Conservation (phyloP, 768 basidiomycete species). For the Tulasnella sp. region DNA sequence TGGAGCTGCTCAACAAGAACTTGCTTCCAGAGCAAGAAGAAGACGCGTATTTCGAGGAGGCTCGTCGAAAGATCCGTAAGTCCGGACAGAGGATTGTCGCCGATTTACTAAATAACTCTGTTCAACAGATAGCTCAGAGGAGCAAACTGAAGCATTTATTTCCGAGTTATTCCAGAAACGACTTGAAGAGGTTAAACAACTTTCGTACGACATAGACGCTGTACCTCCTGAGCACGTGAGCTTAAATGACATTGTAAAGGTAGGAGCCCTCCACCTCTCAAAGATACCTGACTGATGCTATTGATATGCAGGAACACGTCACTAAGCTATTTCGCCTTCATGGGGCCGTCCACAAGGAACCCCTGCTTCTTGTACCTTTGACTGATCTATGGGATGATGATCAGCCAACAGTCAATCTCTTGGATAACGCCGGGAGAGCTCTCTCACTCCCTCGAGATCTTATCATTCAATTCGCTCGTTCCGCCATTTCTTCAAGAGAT, state of each 20-base stretch:
- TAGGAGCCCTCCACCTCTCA: neutral
- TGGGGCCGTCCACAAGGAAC: slow-evolving; percentile 79
- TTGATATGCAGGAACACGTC: slow-evolving; percentile 64
- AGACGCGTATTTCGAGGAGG: slow-evolving; percentile 76
- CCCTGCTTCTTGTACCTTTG: slow-evolving; percentile 62
- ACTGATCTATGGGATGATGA: slow-evolving; percentile 43
- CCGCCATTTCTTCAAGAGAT: slow-evolving; percentile 54
- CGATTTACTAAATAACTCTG: neutral
- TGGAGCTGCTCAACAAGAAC: slow-evolving; percentile 70
- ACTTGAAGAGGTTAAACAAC: slow-evolving; percentile 12
- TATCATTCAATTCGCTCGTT: slow-evolving; percentile 63
- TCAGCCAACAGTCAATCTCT: slow-evolving; percentile 47
- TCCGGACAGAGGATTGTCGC: neutral
- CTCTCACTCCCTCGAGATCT: slow-evolving; percentile 61
- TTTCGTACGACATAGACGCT: slow-evolving; percentile 13
- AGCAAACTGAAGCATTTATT: slow-evolving; percentile 13
- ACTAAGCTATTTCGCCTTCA: slow-evolving; percentile 71
- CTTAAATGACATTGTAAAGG: slow-evolving; percentile 11
- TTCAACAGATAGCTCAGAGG: slow-evolving; percentile 9
- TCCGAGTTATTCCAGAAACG: slow-evolving; percentile 13
- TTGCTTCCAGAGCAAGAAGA: slow-evolving; percentile 65
- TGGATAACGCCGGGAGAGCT: slow-evolving; percentile 70
- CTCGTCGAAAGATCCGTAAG: slow-evolving; percentile 61
- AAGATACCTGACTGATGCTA: slow-evolving; percentile 20
- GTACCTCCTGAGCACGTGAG: slow-evolving; percentile 8